A percentile compares a stretch with the other conserved stretches of the same genome.
These are phyloP conservation scores for Serendipita indica DNA, from an alignment of 768 basidiomycete genomes.

Conservation along the genomic window DNA sequence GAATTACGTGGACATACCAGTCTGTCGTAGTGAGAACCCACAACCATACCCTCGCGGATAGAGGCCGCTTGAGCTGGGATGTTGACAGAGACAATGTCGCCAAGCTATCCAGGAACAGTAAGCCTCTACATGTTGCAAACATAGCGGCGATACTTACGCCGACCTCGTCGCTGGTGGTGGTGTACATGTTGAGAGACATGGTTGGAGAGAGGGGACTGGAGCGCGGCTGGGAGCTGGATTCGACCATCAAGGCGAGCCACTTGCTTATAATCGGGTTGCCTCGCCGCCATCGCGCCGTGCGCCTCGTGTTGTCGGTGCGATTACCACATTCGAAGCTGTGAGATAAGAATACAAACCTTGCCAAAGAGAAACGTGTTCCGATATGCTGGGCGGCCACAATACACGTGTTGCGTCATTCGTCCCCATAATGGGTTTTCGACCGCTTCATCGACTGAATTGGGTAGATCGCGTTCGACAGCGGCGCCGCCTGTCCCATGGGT, in stretches of 20 bases:
- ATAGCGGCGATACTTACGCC: constrained; percentile 17
- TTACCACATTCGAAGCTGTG: constrained; percentile 3
- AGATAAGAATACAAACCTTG: background rate
- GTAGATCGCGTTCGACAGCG: background rate
- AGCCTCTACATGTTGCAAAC: background rate
- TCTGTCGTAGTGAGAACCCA: constrained; percentile 59
- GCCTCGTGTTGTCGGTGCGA: constrained; percentile 1
- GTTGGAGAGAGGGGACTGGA: background rate
- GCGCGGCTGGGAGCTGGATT: background rate
- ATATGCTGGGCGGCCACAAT: background rate
- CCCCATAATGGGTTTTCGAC: constrained; percentile 2
- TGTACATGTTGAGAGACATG: constrained; percentile 11
- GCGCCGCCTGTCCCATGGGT: background rate
- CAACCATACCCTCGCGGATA: constrained; percentile 62
- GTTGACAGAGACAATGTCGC: constrained; percentile 67
- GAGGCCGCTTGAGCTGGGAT: constrained; percentile 38
- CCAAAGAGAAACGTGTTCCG: background rate
- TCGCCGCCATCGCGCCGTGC: background rate
- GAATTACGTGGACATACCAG: constrained; percentile 28
- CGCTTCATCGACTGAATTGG: background rate
- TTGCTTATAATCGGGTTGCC: constrained; percentile 3
- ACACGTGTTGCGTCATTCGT: constrained; percentile 2
- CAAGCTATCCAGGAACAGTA: constrained; percentile 24
- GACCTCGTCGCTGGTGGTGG: constrained; percentile 11
- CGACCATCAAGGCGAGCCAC: background rate